Conservation (phyloP, 2,329 filamentous ascomycete species). For the Pseudogymnoascus sp. region DNA sequence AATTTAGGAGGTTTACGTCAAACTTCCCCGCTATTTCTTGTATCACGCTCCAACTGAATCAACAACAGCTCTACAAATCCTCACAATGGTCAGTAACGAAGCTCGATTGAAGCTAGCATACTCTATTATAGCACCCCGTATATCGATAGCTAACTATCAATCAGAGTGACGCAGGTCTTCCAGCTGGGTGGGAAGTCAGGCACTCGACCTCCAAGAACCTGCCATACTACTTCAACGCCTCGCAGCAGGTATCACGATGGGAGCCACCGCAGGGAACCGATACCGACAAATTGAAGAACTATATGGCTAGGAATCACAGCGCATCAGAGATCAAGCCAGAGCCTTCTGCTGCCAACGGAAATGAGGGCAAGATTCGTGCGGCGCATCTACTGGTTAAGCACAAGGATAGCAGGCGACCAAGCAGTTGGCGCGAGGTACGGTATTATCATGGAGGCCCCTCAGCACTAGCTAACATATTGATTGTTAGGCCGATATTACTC, state of each 20-base stretch:
- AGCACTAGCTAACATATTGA: constrained; percentile 12
- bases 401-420: constrained; percentile 74
- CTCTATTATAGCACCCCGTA: not conserved
- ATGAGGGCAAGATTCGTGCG: constrained; percentile 81
- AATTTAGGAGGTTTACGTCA: constrained; percentile 9
- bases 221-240: constrained; percentile 94
- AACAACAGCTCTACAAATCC: not conserved
- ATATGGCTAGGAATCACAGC: constrained; percentile 87
- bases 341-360: constrained; percentile 24
- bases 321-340: constrained; percentile 38
- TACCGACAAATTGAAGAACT: constrained; percentile 83
- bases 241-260: constrained; percentile 86
- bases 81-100: not conserved
- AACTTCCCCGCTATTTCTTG: constrained; percentile 10
- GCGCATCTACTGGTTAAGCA: constrained; percentile 95
- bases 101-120: not conserved
- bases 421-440: constrained; percentile 77
- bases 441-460: not conserved
- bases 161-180: constrained; percentile 71
- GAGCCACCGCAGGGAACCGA: constrained; percentile 85
- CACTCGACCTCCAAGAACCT: constrained; percentile 98
- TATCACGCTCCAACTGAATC: constrained; percentile 7
- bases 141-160: not conserved
- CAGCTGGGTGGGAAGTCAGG: constrained; percentile 86
- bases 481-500: constrained; percentile 66